Percentiles rank a stretch among this genome's conserved stretches.
These are phyloP conservation scores for Ophiocordyceps camponoti-rufipedis DNA, from an alignment of 2,329 filamentous ascomycete genomes.

Conservation along the genomic window DNA sequence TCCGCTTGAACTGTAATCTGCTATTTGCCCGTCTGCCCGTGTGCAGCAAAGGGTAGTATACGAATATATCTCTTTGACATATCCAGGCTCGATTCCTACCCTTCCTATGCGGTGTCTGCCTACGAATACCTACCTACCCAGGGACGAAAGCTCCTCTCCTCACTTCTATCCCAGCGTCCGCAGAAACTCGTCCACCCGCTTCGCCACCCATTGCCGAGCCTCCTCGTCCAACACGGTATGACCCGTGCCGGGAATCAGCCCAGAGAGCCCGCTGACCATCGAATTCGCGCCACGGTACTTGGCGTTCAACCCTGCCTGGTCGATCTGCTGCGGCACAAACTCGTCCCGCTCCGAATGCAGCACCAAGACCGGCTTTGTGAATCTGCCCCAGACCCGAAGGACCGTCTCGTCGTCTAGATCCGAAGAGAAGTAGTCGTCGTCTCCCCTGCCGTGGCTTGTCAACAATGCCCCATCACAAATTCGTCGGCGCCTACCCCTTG, in stretches of 20 bases:
- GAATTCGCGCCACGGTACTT: constrained; percentile 33
- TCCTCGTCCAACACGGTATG: constrained; percentile 29
- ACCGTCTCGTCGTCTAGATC: constrained; percentile 45
- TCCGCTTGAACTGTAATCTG: no score
- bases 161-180: constrained; percentile 6
- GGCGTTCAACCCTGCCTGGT: constrained; percentile 37
- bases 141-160: no score
- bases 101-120: no score
- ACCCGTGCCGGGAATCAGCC: constrained; percentile 30
- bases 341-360: constrained; percentile 50
- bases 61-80: no score
- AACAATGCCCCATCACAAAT: background rate
- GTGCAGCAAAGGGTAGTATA: no score
- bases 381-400: constrained; percentile 42
- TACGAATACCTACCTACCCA: no score
- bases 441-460: constrained; percentile 29
- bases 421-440: constrained; percentile 79
- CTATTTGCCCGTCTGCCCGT: no score
- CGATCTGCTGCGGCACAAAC: constrained; percentile 37
- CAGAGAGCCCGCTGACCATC: constrained; percentile 30
- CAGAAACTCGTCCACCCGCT: constrained; percentile 28
- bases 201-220: constrained; percentile 29
- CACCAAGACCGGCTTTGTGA: constrained; percentile 42
- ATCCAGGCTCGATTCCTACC: background rate
- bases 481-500: constrained; percentile 23